Percentiles rank a stretch among this genome's conserved stretches.
Evolutionary conservation across 306 rosid genomes (phyloP).

Genomic region (Aeschynomene evenia): DNA sequence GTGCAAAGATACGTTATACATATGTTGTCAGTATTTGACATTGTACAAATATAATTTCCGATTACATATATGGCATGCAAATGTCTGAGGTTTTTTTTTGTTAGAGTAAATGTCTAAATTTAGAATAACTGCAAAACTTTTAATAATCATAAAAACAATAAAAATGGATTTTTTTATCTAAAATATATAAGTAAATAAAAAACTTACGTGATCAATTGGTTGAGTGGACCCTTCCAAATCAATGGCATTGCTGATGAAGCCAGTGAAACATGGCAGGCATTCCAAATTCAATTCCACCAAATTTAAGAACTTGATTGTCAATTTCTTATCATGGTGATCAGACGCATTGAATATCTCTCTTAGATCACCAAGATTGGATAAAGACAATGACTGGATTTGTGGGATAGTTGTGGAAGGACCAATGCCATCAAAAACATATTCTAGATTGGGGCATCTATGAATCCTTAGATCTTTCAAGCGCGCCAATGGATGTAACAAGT

Average conservation of each 20-base stretch:
- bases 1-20: too few species aligned
- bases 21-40: too few species aligned
- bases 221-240: background rate
- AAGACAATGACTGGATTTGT: background rate
- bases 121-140: background rate
- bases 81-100: too few species aligned
- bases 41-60: too few species aligned
- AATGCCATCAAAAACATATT: background rate
- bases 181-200: too few species aligned
- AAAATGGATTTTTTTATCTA: too few species aligned
- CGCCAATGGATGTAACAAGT: background rate
- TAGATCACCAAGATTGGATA: background rate
- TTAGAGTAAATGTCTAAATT: background rate
- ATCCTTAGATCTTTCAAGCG: conserved; percentile 7
- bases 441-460: conserved; percentile 2
- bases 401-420: background rate
- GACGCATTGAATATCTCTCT: background rate
- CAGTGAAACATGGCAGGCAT: background rate
- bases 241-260: background rate
- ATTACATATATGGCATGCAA: too few species aligned
- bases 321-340: background rate
- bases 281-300: background rate
- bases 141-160: too few species aligned
- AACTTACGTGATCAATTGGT: background rate
- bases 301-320: background rate